Evolutionary conservation across 345 rosid genomes (phyloP), one percentile per base, ranked within the genome.

Genomic region (Arabis hirsuta): DNA sequence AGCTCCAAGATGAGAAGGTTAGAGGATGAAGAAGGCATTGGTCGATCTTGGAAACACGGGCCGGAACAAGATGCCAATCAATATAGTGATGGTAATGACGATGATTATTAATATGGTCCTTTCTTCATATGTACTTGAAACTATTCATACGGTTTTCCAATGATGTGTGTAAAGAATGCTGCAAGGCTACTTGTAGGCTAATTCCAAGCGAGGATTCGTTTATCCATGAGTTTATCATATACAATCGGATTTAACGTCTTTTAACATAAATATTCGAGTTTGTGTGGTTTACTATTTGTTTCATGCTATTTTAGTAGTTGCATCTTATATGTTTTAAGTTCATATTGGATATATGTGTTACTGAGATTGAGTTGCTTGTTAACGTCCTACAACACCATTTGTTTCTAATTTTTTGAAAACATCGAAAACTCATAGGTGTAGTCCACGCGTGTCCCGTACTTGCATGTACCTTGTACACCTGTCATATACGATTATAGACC

Each of bases 381-480:
- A 22, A n/a, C n/a, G n/a, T n/a, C n/a, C n/a, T n/a, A n/a, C n/a
- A n/a, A n/a, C n/a, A n/a, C n/a, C n/a, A n/a, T n/a, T n/a, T n/a
- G n/a, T n/a, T n/a, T n/a, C n/a, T n/a, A n/a, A n/a, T n/a, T n/a
- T n/a, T n/a, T n/a, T n/a, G n/a, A n/a, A n/a, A n/a, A n/a, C n/a
- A n/a, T n/a, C n/a, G n/a, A n/a, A n/a, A n/a, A n/a, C n/a, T n/a
- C n/a, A n/a, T n/a, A n/a, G n/a, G n/a, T 73, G 84, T 94, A 91
- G 74, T 94, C 97, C 31, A 94, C 88, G 43, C 98, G 80, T 34
- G 98, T 94, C 20, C 98, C 97, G 56, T 94, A 94, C 82, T 88
- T 94, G 84, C 98, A 94, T 0, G 98, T 94, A 62, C 98, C 98
- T 67, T 94, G 98, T 47, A 94, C 97, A 55, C 90, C 98, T 93